Evolutionary conservation across 2,329 filamentous ascomycete species (phyloP).

Genomic region (Rutstroemia sp.): DNA sequence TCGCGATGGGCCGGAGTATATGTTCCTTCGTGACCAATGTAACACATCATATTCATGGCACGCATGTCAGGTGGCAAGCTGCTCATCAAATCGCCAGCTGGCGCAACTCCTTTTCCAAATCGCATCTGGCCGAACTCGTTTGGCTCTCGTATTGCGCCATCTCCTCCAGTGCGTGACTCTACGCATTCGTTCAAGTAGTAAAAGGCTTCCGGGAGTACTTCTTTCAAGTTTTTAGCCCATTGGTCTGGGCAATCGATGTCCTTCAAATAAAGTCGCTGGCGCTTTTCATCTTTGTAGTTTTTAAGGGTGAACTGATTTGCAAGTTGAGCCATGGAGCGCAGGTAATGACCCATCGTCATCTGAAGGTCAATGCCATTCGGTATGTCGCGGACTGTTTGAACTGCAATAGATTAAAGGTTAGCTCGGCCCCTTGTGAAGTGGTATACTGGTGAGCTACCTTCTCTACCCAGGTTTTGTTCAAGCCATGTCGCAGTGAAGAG

Average conservation of each 20-base stretch:
- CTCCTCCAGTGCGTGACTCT: constrained; percentile 43
- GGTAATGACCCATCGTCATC: constrained; percentile 83
- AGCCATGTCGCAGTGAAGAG: constrained; percentile 81
- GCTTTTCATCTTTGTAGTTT: constrained; percentile 70
- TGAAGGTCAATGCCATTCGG: constrained; percentile 64
- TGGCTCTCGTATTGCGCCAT: constrained; percentile 43
- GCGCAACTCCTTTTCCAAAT: constrained; percentile 43
- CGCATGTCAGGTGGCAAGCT: constrained; percentile 80
- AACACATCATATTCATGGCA: constrained; percentile 96
- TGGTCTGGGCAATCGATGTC: constrained; percentile 90
- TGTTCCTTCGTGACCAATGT: constrained; percentile 94
- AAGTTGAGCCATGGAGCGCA: constrained; percentile 78
- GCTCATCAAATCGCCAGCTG: constrained; percentile 90
- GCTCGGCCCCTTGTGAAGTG: neutral
- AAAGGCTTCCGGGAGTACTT: constrained; percentile 70
- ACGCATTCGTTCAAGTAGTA: constrained; percentile 87
- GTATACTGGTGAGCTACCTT: constrained; percentile 46
- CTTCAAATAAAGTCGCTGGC: constrained; percentile 89
- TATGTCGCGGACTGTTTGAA: constrained; percentile 80
- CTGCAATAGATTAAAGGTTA: constrained; percentile 37
- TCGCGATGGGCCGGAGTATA: constrained; percentile 93
- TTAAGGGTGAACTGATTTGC: constrained; percentile 71
- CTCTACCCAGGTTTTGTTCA: constrained; percentile 67
- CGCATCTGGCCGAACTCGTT: constrained; percentile 33
- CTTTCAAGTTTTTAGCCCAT: constrained; percentile 75